Conservation (phyloP, 148 eudicot species). For the Spergularia marina region DNA sequence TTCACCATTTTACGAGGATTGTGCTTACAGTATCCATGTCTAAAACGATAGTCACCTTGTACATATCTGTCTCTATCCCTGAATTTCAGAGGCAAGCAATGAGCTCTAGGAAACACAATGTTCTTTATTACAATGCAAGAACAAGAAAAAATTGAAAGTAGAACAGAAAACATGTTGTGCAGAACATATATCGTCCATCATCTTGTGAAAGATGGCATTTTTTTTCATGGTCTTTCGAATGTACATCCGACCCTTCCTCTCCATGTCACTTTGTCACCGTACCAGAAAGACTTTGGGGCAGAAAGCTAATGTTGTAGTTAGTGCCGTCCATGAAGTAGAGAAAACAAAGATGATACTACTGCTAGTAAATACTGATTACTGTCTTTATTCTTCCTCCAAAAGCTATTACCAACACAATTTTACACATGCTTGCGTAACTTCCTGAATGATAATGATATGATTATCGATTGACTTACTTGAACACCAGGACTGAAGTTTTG, state of each 20-base stretch:
- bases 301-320: too few species aligned
- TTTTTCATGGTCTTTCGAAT: too few species aligned
- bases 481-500: slow-evolving; percentile 92
- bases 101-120: neutral
- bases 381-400: neutral
- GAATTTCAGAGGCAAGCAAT: slow-evolving; percentile 26
- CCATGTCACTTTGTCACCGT: too few species aligned
- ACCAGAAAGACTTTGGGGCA: too few species aligned
- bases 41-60: slow-evolving; percentile 93
- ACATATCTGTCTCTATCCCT: slow-evolving; percentile 95
- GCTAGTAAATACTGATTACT: neutral
- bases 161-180: neutral
- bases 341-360: neutral
- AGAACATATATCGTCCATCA: neutral
- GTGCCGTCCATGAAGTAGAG: neutral
- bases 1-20: slow-evolving; percentile 98
- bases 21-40: slow-evolving; percentile 93
- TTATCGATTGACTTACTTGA: slow-evolving; percentile 57
- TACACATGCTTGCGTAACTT: neutral
- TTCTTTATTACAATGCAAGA: neutral
- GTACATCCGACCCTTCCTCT: too few species aligned
- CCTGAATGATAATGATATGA: neutral
- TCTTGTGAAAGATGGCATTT: neutral
- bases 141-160: neutral
- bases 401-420: too few species aligned